Percentiles rank a stretch among this genome's conserved stretches.
Evolutionary conservation across 2,329 filamentous ascomycete species (phyloP).

Genomic region (Fusarium cyanostomum): DNA sequence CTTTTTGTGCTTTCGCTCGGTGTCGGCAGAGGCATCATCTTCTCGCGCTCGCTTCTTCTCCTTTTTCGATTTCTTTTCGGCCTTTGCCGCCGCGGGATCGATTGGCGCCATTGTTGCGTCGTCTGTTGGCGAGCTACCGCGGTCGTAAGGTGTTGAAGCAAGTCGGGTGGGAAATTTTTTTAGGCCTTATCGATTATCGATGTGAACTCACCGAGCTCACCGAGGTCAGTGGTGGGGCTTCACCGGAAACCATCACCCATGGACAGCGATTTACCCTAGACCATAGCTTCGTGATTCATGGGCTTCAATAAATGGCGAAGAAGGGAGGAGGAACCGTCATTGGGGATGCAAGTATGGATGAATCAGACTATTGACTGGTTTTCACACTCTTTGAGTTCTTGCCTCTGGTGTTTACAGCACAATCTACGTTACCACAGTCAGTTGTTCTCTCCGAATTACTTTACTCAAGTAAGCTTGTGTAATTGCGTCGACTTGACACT

Average conservation of each 20-base stretch:
- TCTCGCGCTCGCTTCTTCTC: constrained; percentile 59
- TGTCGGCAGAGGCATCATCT: constrained; percentile 51
- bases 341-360: no score
- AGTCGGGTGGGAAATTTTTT: constrained; percentile 34
- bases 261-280: constrained; percentile 4
- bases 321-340: no score
- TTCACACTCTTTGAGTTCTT: no score
- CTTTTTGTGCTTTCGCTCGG: constrained; percentile 60
- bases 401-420: no score
- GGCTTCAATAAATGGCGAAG: no score
- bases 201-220: constrained; percentile 30
- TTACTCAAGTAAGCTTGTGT: no score
- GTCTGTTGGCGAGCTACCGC: constrained; percentile 25
- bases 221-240: constrained; percentile 20
- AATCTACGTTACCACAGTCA: no score
- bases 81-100: constrained; percentile 44
- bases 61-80: constrained; percentile 54
- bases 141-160: constrained; percentile 21
- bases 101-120: constrained; percentile 48
- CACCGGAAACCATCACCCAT: not conserved
- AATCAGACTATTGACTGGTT: no score
- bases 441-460: no score
- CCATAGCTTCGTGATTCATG: rapidly evolving
- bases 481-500: no score
- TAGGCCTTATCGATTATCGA: constrained; percentile 34